Evolutionary conservation across 1,284 basidiomycete genomes (phyloP).

Genomic region (Cutaneotrichosporon dermatis): DNA sequence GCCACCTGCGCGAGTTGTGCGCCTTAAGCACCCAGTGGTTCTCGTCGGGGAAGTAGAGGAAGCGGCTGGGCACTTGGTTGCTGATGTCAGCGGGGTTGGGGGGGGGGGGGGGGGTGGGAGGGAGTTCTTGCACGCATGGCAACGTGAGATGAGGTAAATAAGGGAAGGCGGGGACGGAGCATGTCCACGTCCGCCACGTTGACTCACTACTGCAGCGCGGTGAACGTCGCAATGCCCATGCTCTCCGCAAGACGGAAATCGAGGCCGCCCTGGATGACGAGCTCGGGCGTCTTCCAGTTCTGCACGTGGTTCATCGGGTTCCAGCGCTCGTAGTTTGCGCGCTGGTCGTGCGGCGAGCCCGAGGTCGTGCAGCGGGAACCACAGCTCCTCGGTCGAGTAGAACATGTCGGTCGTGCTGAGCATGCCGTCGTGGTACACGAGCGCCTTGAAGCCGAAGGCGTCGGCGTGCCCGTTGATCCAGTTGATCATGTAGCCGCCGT

Average conservation of each 20-base stretch:
- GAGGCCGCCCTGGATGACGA: slow-evolving; percentile 79
- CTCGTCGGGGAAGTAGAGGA: slow-evolving; percentile 87
- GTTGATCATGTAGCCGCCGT: slow-evolving; percentile 56
- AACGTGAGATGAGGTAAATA: too few species aligned
- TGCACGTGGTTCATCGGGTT: slow-evolving; percentile 69
- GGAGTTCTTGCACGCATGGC: too few species aligned
- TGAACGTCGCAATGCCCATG: slow-evolving; percentile 65
- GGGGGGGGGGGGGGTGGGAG: not conserved
- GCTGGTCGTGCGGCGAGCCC: slow-evolving; percentile 24
- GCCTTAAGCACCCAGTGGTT: slow-evolving; percentile 72
- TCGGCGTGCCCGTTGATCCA: slow-evolving; percentile 87
- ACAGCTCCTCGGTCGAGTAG: slow-evolving; percentile 64
- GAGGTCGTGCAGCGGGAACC: slow-evolving; percentile 35
- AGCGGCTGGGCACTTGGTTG: slow-evolving; percentile 67
- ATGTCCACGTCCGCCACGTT: too few species aligned
- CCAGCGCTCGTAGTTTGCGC: slow-evolving; percentile 45
- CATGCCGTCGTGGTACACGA: slow-evolving; percentile 84
- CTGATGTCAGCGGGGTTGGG: not conserved
- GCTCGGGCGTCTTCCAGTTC: slow-evolving; percentile 79
- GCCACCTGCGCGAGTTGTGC: slow-evolving; percentile 56
- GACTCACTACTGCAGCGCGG: slow-evolving; percentile 28
- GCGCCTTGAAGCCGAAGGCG: slow-evolving; percentile 78
- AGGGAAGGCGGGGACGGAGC: too few species aligned
- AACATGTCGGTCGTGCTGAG: slow-evolving; percentile 55
- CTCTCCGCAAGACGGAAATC: slow-evolving; percentile 79